phyloP scores from a whole-genome alignment of 768 basidiomycete species.

The Coprinopsis cinerea region DNA sequence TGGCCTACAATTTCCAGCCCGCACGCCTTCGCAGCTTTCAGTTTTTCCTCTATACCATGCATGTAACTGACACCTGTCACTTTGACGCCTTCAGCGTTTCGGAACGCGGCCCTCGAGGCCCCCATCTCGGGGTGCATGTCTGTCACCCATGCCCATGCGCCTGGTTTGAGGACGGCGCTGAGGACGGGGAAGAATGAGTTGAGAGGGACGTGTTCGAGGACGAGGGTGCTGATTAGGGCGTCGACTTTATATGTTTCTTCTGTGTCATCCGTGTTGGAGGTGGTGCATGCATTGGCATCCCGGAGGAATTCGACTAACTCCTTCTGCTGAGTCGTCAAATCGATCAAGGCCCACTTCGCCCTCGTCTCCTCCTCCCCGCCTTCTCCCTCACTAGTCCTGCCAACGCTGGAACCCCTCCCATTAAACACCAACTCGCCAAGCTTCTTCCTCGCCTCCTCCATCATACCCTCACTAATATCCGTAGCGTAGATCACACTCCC shows the following conservation, averaged over 20 bases:
- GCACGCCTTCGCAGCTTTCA: not conserved
- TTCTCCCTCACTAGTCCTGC: not conserved
- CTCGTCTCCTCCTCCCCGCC: not conserved
- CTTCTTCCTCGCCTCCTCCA: slow-evolving; percentile 5
- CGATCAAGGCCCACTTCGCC: slow-evolving; percentile 8
- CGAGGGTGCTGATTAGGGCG: slow-evolving; percentile 11
- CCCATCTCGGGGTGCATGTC: slow-evolving; percentile 12
- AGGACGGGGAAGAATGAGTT: slow-evolving; percentile 7
- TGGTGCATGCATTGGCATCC: not conserved
- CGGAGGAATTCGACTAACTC: slow-evolving; percentile 6
- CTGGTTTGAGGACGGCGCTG: not conserved
- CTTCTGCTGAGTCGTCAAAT: slow-evolving; percentile 4
- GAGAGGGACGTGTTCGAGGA: slow-evolving; percentile 10
- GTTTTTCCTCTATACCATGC: slow-evolving; percentile 4
- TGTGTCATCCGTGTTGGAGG: not conserved
- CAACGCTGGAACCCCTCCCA: not conserved
- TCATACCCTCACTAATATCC: slow-evolving; percentile 10
- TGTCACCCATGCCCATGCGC: slow-evolving; percentile 12
- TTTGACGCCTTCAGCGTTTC: slow-evolving; percentile 1
- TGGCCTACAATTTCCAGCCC: slow-evolving; percentile 7
- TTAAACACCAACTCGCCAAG: not conserved
- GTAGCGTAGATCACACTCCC: slow-evolving; percentile 9
- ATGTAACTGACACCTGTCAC: slow-evolving; percentile 1
- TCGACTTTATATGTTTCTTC: slow-evolving; percentile 2
- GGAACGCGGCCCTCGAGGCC: slow-evolving; percentile 1